Evolutionary conservation across 129 eudicot genomes (phyloP), one percentile per base, ranked within the genome.

Genomic region (Flaveria brownii): DNA sequence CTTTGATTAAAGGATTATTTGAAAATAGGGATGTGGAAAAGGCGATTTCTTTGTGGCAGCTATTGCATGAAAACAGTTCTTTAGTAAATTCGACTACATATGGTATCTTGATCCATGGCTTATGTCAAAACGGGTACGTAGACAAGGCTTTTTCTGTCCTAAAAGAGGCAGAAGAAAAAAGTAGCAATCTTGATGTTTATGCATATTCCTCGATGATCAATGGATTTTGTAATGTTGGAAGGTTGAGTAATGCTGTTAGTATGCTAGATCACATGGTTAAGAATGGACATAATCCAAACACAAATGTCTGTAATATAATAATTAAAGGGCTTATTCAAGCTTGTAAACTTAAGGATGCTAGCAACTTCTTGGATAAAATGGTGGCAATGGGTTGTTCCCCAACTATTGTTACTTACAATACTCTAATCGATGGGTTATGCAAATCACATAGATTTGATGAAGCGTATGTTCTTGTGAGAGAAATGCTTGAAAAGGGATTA

Each of bases 401-500:
- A 23, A 85, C 84, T 78, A 72, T 88, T 39, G 88, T 93, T 64
- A 87, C 97, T 22, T 93, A 91, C 75, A 93, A 91, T 77, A 90
- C 91, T 51, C 80, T 93, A 47, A 82, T 93, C 17, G 77, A 86
- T 68, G 97, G 96, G 39, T 75, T 91, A 76, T 89, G 96, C 84
- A 89, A 87, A 85, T 62, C 77, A 33, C 83, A 89, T 78, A 80
- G 87, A 66, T 91, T 88, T 57, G 84, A 67, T 76, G 92, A 94
- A 80, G 96, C 97, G 0, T 94, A 85, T 78, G 51, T 25, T 39
- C 83, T 84, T 78, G 86, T 91, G 76, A 83, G 77, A 81, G 90
- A 91, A 81, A 89, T 94, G 90, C 82, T 91, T 17, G 88, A 84
- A 74, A 91, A 86, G 70, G 90, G 89, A 75, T 84, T 85, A 69